Base-by-base conservation (phyloP, 139 green algal species). In the Nannochloris sp. region DNA sequence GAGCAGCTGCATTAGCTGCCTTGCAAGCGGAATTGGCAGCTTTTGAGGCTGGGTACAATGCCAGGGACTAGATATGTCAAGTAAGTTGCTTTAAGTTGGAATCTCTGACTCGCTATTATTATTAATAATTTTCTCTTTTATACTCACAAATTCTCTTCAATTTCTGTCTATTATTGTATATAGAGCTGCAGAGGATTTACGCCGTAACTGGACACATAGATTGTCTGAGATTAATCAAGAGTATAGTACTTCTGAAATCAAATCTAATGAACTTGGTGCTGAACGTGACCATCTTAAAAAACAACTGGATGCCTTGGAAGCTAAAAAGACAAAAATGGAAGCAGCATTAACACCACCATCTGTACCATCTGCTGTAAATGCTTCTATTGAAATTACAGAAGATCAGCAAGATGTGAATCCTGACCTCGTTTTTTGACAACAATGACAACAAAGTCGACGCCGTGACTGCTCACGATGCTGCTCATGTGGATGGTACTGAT, bases 1-100 rank as follows among this genome's bases (percentile, higher is more conserved):
- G 87, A 31, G 68, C 74, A 2, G 76, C 77, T 5, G 58, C 73
- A 3, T 66, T 82, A 13, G 60, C 72, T 24, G 76, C 70, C 6
- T 65, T 90, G 54, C 39, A 70, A 10, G 51, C 64, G n/a, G 19
- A 57, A 42, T 29, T 69, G 29, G 36, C 56, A 27, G 65, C 36
- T 27, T 63, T 55, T 23, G 68, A 75, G 19, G 51, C 62, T 3
- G 67, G 70, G 5, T 23, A 75, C 42, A 24, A 29, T 4, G 42
- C 24, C 2, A 60, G 70, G n/a, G 36, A 56, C 73, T 35, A 64
- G 72, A 30, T 79, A 78, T 38, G 32, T 80, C 6, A 42, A 61
- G 31, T 32, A 67, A 1, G 67, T 71, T 7, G 56, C 33, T n/a
- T 42, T 25, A 76, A 69, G 73, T 42, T 45, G 24, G 32, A 27